Evolutionary conservation across 768 basidiomycete species (phyloP).

Genomic region (Boletellus sp.): DNA sequence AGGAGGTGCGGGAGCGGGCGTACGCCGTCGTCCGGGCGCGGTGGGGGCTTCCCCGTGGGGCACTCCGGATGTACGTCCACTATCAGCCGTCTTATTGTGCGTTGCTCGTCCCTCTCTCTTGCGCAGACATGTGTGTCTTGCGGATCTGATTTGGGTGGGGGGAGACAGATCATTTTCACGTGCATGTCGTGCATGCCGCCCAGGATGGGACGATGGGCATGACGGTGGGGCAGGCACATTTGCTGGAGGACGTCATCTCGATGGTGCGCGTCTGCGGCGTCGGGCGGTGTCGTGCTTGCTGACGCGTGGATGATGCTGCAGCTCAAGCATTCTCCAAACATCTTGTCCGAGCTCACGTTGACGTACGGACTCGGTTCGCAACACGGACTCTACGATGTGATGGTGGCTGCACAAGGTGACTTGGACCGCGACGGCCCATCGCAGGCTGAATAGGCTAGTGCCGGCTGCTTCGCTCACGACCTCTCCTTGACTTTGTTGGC

Average conservation of each 20-base stretch:
- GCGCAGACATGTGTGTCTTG: background rate
- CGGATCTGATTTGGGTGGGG: background rate
- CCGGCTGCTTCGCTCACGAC: no score
- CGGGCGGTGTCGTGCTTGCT: background rate
- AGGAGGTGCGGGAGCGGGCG: slow-evolving; percentile 57
- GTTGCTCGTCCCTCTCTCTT: slow-evolving; percentile 32
- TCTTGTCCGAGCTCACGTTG: slow-evolving; percentile 70
- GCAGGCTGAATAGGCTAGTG: background rate
- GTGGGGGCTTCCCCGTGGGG: slow-evolving; percentile 63
- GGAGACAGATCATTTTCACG: slow-evolving; percentile 82
- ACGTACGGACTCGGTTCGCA: slow-evolving; percentile 83
- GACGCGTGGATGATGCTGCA: slow-evolving; percentile 32
- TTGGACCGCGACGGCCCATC: background rate
- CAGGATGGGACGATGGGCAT: slow-evolving; percentile 58
- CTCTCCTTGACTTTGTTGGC: no score
- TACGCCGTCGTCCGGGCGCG: slow-evolving; percentile 48
- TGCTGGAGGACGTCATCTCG: slow-evolving; percentile 89
- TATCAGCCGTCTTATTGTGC: slow-evolving; percentile 96
- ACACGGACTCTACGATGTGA: slow-evolving; percentile 58
- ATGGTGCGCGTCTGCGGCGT: slow-evolving; percentile 45
- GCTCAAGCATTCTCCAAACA: slow-evolving; percentile 56
- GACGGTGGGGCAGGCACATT: slow-evolving; percentile 86
- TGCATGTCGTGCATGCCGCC: slow-evolving; percentile 83
- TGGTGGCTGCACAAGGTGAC: slow-evolving; percentile 37
- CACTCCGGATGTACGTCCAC: slow-evolving; percentile 80